phyloP scores from a whole-genome alignment of 495 filamentous ascomycete genomes.

The Lasiosphaeria hispida region DNA sequence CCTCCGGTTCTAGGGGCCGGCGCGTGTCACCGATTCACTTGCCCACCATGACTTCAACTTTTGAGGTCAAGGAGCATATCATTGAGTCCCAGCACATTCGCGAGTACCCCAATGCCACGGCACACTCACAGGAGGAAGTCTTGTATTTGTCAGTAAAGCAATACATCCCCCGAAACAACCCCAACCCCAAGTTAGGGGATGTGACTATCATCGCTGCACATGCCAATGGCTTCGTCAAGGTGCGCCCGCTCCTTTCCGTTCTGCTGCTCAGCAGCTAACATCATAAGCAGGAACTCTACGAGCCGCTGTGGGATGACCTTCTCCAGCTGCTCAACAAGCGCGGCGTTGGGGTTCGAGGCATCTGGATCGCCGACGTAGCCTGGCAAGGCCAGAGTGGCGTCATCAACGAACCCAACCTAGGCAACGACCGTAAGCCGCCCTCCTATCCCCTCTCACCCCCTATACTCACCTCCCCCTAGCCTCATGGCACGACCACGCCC shows the following conservation, averaged over 20 bases:
- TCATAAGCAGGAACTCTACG: conserved; percentile 66
- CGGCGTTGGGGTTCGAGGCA: conserved; percentile 67
- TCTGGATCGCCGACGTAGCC: conserved; percentile 84
- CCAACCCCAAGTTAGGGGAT: conserved; percentile 62
- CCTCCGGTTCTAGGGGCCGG: too few species aligned
- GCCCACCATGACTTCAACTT: conserved; percentile 25
- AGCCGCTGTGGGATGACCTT: conserved; percentile 82
- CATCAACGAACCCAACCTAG: conserved; percentile 69
- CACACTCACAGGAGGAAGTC: conserved; percentile 59
- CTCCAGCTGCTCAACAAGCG: conserved; percentile 45
- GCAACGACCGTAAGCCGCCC: conserved; percentile 67
- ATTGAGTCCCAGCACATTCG: conserved; percentile 68
- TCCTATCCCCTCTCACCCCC: background rate
- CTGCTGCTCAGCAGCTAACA: background rate
- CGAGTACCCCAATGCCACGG: conserved; percentile 66
- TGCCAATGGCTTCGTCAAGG: conserved; percentile 90
- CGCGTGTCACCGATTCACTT: too few species aligned
- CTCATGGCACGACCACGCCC: conserved; percentile 80
- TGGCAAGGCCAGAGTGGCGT: conserved; percentile 73
- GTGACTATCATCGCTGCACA: conserved; percentile 81
- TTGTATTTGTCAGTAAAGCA: conserved; percentile 76
- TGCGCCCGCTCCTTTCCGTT: conserved; percentile 19
- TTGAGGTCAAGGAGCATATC: conserved; percentile 54
- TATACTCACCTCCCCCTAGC: conserved; percentile 44
- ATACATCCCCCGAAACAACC: conserved; percentile 72